Conservation (phyloP, 2,329 filamentous ascomycete genomes). For the Elsinoe fawcettii region DNA sequence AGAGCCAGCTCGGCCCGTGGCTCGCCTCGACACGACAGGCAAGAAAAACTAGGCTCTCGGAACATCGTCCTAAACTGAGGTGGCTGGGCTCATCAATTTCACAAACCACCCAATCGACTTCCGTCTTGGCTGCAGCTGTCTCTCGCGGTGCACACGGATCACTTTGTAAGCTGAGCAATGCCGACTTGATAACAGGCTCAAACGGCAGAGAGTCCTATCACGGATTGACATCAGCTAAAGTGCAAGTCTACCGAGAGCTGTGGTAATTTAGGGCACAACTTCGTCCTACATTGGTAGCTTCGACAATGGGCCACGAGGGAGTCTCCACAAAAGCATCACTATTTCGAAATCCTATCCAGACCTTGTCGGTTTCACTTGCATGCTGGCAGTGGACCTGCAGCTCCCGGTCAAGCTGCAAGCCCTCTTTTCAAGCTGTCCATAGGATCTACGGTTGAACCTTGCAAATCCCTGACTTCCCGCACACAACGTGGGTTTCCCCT, state of each 20-base stretch:
- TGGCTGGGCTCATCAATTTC: constrained; percentile 2
- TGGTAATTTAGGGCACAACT: background rate
- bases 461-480: constrained; percentile 3
- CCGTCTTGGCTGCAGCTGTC: constrained; percentile 1
- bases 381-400: constrained; percentile 1
- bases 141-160: background rate
- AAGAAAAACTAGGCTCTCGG: background rate
- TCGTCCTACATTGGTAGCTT: background rate
- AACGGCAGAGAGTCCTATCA: background rate
- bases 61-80: background rate
- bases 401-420: constrained; percentile 5
- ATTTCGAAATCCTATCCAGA: constrained; percentile 8
- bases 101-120: constrained; percentile 7
- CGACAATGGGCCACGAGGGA: background rate
- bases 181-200: constrained; percentile 1
- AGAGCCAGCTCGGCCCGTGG: background rate
- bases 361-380: constrained; percentile 12
- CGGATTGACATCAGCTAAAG: constrained; percentile 2
- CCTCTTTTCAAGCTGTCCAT: background rate
- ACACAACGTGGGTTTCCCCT: constrained; percentile 7
- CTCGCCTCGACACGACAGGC: background rate
- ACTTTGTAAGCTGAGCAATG: background rate
- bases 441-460: constrained; percentile 9
- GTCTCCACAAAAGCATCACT: background rate
- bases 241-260: background rate